Percentiles rank a stretch among this genome's conserved stretches.
Evolutionary conservation across 768 basidiomycete genomes (phyloP).

Genomic region (Rhizopogon sp.): DNA sequence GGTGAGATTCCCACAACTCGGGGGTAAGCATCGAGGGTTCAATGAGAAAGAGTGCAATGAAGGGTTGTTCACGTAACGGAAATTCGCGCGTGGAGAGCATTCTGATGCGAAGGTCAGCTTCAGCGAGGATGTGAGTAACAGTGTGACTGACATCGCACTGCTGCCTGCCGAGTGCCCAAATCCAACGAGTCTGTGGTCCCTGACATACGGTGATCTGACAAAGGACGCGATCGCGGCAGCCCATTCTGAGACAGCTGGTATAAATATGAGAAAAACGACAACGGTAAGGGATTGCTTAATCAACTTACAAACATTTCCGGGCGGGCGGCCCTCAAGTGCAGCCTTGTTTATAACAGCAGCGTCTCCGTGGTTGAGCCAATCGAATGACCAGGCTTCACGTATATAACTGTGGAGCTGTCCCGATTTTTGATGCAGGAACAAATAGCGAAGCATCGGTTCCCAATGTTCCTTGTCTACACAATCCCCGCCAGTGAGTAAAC

Average conservation of each 20-base stretch:
- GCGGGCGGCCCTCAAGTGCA: conserved; percentile 23
- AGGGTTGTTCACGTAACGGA: conserved; percentile 21
- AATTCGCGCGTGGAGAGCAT: conserved; percentile 34
- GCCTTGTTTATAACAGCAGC: conserved; percentile 39
- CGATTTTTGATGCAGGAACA: conserved; percentile 29
- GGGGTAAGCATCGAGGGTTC: conserved; percentile 40
- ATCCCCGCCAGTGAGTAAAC: not conserved
- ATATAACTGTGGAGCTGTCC: conserved; percentile 18
- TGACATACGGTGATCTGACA: conserved; percentile 24
- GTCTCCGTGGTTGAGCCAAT: conserved; percentile 49
- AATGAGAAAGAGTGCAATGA: conserved; percentile 35
- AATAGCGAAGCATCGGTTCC: conserved; percentile 39
- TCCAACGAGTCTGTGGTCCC: conserved; percentile 32
- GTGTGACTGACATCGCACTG: conserved; percentile 30
- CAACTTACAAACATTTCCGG: conserved; percentile 32
- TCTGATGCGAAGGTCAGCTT: conserved; percentile 16
- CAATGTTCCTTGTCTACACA: conserved; percentile 51
- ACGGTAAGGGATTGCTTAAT: not conserved
- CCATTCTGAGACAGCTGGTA: conserved; percentile 35
- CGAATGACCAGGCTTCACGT: conserved; percentile 46
- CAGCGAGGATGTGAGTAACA: not conserved
- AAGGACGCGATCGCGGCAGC: conserved; percentile 30
- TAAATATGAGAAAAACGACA: not conserved
- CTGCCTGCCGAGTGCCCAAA: conserved; percentile 43
- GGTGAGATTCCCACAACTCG: conserved; percentile 30